These are phyloP conservation scores for Xylariaceae sp. DNA, from an alignment of 2,329 filamentous ascomycete species.

Conservation along the genomic window DNA sequence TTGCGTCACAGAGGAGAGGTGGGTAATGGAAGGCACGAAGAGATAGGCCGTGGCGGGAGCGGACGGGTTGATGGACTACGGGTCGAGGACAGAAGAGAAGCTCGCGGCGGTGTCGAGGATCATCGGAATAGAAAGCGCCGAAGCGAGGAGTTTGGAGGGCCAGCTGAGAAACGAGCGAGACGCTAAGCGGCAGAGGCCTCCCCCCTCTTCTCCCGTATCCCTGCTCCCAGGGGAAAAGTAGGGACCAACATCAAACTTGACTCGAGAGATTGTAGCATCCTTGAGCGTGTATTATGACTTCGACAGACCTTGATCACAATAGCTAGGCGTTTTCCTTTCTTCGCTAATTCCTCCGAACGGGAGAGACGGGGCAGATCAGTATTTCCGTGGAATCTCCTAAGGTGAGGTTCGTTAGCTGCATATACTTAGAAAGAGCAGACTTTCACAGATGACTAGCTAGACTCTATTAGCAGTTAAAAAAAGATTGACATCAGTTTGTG, in stretches of 20 bases:
- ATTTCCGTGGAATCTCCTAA: not conserved
- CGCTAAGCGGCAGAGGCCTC: slow-evolving; percentile 30
- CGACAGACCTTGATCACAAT: slow-evolving; percentile 4
- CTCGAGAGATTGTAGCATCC: slow-evolving; percentile 5
- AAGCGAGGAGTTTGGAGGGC: slow-evolving; percentile 43
- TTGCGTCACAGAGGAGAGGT: slow-evolving; percentile 30
- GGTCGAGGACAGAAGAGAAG: slow-evolving; percentile 34
- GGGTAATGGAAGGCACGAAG: slow-evolving; percentile 29
- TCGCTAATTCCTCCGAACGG: not conserved
- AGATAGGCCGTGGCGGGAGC: slow-evolving; percentile 31
- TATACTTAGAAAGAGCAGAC: slow-evolving; percentile 1
- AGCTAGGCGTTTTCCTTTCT: slow-evolving; percentile 8
- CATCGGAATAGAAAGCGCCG: slow-evolving; percentile 37
- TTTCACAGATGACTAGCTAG: not conserved
- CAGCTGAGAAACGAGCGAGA: slow-evolving; percentile 48
- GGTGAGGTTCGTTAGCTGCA: not conserved
- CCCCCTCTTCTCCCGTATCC: not conserved
- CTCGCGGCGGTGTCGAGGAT: slow-evolving; percentile 34
- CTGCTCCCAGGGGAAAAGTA: no score
- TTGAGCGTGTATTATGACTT: slow-evolving; percentile 17
- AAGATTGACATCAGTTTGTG: no score
- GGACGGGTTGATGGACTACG: slow-evolving; percentile 32
- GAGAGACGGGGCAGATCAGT: not conserved
- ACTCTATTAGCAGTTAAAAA: no score
- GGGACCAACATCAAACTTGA: not conserved